These are phyloP conservation scores for Globisporangium megalacanthum DNA, from an alignment of 352 stramenopile species.

Conservation along the genomic window DNA sequence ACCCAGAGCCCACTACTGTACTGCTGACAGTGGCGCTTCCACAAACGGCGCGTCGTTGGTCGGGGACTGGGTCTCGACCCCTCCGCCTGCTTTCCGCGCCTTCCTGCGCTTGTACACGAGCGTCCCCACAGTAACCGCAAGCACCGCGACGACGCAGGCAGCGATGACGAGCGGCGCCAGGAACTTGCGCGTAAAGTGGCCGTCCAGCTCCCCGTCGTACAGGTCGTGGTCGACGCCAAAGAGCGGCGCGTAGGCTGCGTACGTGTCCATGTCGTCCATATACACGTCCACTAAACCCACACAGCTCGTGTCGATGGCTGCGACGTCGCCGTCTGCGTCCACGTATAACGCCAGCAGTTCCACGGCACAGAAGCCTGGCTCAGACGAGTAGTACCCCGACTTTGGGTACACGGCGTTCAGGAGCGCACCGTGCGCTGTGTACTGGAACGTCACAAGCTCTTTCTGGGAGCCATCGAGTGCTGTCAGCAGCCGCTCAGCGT, in stretches of 20 bases:
- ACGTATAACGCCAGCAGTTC: conserved; percentile 1
- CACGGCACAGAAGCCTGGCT: not conserved
- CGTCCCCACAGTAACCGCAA: not conserved
- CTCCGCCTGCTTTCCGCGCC: not conserved
- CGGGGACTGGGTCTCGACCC: not conserved
- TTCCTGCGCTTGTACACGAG: not conserved
- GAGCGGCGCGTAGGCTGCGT: not conserved
- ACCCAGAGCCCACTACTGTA: not conserved
- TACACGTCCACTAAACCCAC: not conserved
- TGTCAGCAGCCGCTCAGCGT: conserved; percentile 26
- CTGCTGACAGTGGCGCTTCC: too few species aligned
- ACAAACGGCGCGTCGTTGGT: not conserved
- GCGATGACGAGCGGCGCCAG: not conserved
- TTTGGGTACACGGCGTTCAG: not conserved
- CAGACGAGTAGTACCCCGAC: not conserved
- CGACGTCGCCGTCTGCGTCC: not conserved
- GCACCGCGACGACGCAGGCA: not conserved
- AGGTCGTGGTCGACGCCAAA: not conserved
- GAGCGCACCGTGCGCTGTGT: not conserved
- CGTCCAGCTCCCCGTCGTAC: not conserved
- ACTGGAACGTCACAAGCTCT: not conserved
- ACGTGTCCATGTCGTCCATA: not conserved
- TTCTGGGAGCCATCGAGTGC: not conserved
- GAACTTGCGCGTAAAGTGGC: not conserved
- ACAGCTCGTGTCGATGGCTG: not conserved